Evolutionary conservation across 768 basidiomycete genomes (phyloP).

Genomic region (Clathrus columnatus): DNA sequence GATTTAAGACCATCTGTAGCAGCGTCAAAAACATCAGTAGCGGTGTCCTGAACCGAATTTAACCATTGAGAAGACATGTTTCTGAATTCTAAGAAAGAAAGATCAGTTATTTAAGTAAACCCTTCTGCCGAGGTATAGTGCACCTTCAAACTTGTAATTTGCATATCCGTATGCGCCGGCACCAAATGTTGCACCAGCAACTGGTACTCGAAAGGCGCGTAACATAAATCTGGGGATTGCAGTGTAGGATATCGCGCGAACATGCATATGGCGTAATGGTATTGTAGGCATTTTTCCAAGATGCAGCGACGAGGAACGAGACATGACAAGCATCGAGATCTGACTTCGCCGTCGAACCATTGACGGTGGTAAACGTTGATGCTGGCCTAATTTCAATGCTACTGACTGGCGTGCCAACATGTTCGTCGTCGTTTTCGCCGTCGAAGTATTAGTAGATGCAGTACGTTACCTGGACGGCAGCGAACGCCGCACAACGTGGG

Average conservation of each 20-base stretch:
- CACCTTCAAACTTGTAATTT: conserved; percentile 95
- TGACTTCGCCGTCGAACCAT: conserved; percentile 1
- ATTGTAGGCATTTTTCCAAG: neutral
- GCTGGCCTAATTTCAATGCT: neutral
- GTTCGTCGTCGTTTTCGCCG: neutral
- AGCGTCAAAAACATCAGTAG: conserved; percentile 59
- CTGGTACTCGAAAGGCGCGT: conserved; percentile 79
- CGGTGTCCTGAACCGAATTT: conserved; percentile 54
- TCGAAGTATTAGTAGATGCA: neutral
- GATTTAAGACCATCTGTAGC: conserved; percentile 63
- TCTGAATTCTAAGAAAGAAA: conserved; percentile 47
- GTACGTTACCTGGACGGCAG: neutral
- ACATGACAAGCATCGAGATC: conserved; percentile 6
- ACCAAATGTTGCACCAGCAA: conserved; percentile 83
- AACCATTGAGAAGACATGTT: conserved; percentile 64
- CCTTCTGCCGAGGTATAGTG: conserved; percentile 9
- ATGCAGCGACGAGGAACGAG: neutral
- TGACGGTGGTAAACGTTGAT: neutral
- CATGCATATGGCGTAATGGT: conserved; percentile 55
- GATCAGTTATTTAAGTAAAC: neutral
- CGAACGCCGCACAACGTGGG: neutral
- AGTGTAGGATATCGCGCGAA: conserved; percentile 73
- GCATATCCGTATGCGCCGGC: conserved; percentile 90
- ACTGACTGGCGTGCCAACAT: neutral
- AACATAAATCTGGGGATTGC: conserved; percentile 86